phyloP scores from a whole-genome alignment of 208 protist genomes.

The Novymonas esmeraldas region DNA sequence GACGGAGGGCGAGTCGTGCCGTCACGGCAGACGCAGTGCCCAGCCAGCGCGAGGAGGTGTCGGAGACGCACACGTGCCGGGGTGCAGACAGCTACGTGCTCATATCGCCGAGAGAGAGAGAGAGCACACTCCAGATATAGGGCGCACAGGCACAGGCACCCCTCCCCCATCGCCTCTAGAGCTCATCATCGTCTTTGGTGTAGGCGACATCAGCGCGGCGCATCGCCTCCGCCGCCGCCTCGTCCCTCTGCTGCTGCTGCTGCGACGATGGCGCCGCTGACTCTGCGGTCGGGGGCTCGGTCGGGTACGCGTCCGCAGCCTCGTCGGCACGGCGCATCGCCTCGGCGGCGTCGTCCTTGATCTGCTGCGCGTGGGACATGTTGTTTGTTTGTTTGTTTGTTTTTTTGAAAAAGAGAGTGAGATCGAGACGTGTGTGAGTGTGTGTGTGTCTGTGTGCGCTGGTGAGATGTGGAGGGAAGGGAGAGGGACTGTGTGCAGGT shows the following conservation, averaged over 20 bases:
- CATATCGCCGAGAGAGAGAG: neutral
- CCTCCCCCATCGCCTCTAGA: too few species aligned
- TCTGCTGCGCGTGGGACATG: conserved; percentile 25
- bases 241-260: conserved; percentile 2
- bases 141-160: too few species aligned
- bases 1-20: too few species aligned
- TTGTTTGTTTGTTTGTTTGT: too few species aligned
- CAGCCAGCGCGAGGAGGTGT: neutral
- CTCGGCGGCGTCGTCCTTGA: conserved; percentile 26
- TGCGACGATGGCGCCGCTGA: neutral
- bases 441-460: conserved; percentile 12
- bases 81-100: neutral
- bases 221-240: conserved; percentile 27
- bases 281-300: conserved; percentile 4
- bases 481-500: too few species aligned
- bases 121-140: too few species aligned
- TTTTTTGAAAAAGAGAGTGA: neutral
- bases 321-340: conserved; percentile 34
- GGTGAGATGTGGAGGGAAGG: neutral
- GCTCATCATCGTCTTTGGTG: conserved; percentile 1
- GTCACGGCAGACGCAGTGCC: too few species aligned
- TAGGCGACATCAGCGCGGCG: conserved; percentile 23
- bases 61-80: too few species aligned
- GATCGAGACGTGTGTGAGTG: neutral
- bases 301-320: neutral